Conservation (phyloP, 2,329 filamentous ascomycete species). For the Ceratocystis ficicola region DNA sequence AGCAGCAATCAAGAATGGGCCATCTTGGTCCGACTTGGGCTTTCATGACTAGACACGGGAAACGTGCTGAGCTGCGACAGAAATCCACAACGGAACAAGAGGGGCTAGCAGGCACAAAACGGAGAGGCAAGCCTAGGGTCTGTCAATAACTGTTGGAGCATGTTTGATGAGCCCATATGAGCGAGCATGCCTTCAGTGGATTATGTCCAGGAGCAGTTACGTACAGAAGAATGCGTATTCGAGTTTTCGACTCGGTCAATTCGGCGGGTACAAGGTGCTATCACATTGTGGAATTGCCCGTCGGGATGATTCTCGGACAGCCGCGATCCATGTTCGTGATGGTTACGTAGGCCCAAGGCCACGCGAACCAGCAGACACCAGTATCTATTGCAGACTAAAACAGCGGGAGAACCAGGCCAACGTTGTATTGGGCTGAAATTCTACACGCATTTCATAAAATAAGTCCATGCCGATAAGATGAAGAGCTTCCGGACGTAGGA, state of each 20-base stretch:
- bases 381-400: neutral
- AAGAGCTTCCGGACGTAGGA: neutral
- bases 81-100: neutral
- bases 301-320: too few species aligned
- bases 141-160: neutral
- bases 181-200: too few species aligned
- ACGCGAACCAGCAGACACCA: too few species aligned
- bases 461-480: neutral
- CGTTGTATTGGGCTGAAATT: conserved; percentile 6
- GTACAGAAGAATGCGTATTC: too few species aligned
- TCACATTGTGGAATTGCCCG: too few species aligned
- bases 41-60: too few species aligned
- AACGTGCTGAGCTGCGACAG: neutral
- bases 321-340: too few species aligned
- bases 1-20: neutral
- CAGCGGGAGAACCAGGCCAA: neutral
- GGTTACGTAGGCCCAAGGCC: too few species aligned
- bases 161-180: neutral
- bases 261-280: too few species aligned
- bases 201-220: too few species aligned
- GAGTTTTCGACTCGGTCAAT: too few species aligned
- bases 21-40: neutral
- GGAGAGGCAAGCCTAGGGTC: neutral
- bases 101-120: neutral
- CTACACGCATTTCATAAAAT: neutral